A percentile compares a stretch with the other conserved stretches of the same genome.
phyloP scores from a whole-genome alignment of 495 filamentous ascomycete species.

The Jackrogersella minutella region DNA sequence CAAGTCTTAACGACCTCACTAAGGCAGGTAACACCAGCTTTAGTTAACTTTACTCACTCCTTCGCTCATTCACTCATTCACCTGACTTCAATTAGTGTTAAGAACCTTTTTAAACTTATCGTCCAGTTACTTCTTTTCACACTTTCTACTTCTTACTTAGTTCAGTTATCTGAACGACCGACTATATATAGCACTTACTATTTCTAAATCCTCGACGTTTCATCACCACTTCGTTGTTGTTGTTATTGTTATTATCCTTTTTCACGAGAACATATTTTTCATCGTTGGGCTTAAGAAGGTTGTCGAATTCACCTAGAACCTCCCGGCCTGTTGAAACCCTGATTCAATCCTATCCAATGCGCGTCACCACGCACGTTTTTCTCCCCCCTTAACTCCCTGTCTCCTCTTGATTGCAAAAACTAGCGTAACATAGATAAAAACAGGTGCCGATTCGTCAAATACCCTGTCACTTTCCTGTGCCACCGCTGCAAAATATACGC shows the following conservation, averaged over 20 bases:
- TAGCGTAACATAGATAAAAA: constrained; percentile 26
- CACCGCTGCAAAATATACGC: constrained; percentile 30
- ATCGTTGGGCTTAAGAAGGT: constrained; percentile 21
- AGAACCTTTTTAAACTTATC: background rate
- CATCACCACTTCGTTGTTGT: too few species aligned
- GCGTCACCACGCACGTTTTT: constrained; percentile 35
- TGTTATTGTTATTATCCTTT: constrained; percentile 18
- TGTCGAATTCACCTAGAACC: constrained; percentile 3
- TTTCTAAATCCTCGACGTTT: too few species aligned
- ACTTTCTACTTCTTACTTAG: constrained; percentile 8
- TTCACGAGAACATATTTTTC: constrained; percentile 9
- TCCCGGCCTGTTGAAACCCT: constrained; percentile 15
- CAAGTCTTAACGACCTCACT: too few species aligned
- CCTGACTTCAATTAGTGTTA: too few species aligned
- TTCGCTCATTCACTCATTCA: too few species aligned
- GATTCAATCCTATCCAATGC: constrained; percentile 38
- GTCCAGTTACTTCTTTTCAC: background rate
- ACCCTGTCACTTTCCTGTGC: constrained; percentile 28
- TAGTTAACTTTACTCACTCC: background rate
- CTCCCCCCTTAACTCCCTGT: constrained; percentile 25
- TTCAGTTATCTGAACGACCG: too few species aligned
- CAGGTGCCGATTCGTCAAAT: constrained; percentile 33
- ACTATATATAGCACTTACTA: too few species aligned
- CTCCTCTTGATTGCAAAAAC: constrained; percentile 29
- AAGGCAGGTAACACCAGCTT: background rate